Evolutionary conservation across 345 rosid species (phyloP).

Genomic region (Acer campestre): DNA sequence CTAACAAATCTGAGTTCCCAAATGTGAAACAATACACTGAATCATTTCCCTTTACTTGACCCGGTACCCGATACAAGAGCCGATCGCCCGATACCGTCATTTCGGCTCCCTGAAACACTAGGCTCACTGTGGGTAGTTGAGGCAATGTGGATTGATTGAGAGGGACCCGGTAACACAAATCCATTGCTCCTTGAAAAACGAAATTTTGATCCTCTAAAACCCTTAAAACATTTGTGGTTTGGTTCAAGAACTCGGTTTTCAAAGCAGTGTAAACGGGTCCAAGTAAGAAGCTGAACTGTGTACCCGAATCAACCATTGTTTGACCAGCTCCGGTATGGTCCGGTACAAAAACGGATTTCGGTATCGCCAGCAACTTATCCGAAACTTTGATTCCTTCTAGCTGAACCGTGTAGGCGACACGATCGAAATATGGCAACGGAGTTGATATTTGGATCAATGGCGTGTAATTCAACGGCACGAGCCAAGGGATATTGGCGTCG

Average conservation of each 20-base stretch:
- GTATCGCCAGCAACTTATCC: conserved; percentile 52
- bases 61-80: conserved; percentile 64
- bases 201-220: conserved; percentile 67
- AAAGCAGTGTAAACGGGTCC: conserved; percentile 79
- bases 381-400: conserved; percentile 85
- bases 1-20: conserved; percentile 87
- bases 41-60: conserved; percentile 58
- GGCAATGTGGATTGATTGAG: conserved; percentile 31
- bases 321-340: conserved; percentile 98
- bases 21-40: conserved; percentile 78
- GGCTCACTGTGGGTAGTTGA: conserved; percentile 56
- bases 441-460: conserved; percentile 65
- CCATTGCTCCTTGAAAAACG: conserved; percentile 92
- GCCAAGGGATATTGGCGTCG: conserved; percentile 65
- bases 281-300: conserved; percentile 86
- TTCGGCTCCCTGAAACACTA: conserved; percentile 82
- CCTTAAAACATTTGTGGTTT: conserved; percentile 47
- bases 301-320: conserved; percentile 94
- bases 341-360: conserved; percentile 64
- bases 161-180: conserved; percentile 67
- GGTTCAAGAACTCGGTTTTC: conserved; percentile 60
- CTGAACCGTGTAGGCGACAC: conserved; percentile 88
- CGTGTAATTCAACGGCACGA: conserved; percentile 68
- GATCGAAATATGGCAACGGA: conserved; percentile 81
- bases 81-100: conserved; percentile 64